Evolutionary conservation across 331 rosid genomes (phyloP).

Genomic region (Cydonia oblonga): DNA sequence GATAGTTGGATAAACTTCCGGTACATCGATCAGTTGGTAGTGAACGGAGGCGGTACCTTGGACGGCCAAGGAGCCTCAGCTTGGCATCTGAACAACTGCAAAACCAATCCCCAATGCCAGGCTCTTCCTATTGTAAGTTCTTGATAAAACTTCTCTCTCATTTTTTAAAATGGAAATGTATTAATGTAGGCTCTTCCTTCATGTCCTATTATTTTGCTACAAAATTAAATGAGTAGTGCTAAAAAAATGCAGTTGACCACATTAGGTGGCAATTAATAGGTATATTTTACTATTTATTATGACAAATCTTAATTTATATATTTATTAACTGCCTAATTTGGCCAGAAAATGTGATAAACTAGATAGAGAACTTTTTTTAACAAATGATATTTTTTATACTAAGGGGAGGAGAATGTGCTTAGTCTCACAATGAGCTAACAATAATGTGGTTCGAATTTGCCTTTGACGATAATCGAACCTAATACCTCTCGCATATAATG

Average conservation of each 20-base stretch:
- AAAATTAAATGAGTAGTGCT: not conserved
- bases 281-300: no score
- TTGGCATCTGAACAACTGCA: constrained; percentile 28
- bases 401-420: no score
- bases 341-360: no score
- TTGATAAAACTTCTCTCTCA: not conserved
- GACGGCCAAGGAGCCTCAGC: constrained; percentile 28
- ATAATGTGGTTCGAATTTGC: no score
- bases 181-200: not conserved
- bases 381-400: no score
- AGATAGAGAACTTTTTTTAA: no score
- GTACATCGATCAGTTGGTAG: constrained; percentile 17
- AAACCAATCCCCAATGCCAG: constrained; percentile 2
- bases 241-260: not conserved
- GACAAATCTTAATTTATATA: no score
- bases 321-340: no score
- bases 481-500: no score
- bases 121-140: constrained; percentile 25
- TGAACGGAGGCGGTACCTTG: constrained; percentile 31
- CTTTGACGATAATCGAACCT: no score
- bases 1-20: constrained; percentile 24
- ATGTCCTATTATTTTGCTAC: not conserved
- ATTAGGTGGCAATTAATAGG: not conserved
- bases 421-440: no score
- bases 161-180: not conserved